Conservation (phyloP, 176 grass and related monocot genomes). For the Aegilops sharonensis region DNA sequence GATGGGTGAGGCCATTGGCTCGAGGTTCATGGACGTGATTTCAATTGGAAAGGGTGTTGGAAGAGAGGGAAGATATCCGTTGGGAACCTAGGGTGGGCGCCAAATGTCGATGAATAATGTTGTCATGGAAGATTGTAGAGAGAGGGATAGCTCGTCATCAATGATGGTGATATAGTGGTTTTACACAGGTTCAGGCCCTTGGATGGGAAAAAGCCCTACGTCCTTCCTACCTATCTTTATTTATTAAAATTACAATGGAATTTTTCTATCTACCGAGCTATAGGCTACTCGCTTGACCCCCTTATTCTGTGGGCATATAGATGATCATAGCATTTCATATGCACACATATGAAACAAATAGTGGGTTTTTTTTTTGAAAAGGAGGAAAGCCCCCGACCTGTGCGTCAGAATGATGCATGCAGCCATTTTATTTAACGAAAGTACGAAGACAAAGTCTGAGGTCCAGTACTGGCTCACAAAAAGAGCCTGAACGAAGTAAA, state of each 20-base stretch:
- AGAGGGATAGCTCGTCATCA: neutral
- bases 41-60: no score
- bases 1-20: no score
- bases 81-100: neutral
- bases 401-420: no score
- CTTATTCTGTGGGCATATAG: neutral
- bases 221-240: neutral
- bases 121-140: neutral
- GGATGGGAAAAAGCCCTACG: neutral
- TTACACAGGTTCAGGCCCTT: neutral
- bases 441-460: no score
- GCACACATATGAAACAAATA: constrained; percentile 10
- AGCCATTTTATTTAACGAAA: no score
- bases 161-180: neutral
- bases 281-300: neutral
- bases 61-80: no score
- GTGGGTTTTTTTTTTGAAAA: neutral
- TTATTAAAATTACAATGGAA: neutral
- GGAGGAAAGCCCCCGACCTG: no score
- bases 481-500: no score
- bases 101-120: neutral
- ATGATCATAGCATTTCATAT: neutral
- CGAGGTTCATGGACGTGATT: no score
- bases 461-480: no score
- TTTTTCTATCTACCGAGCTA: neutral